phyloP scores from a whole-genome alignment of 1,284 basidiomycete genomes.

The Trichosporon inkin region DNA sequence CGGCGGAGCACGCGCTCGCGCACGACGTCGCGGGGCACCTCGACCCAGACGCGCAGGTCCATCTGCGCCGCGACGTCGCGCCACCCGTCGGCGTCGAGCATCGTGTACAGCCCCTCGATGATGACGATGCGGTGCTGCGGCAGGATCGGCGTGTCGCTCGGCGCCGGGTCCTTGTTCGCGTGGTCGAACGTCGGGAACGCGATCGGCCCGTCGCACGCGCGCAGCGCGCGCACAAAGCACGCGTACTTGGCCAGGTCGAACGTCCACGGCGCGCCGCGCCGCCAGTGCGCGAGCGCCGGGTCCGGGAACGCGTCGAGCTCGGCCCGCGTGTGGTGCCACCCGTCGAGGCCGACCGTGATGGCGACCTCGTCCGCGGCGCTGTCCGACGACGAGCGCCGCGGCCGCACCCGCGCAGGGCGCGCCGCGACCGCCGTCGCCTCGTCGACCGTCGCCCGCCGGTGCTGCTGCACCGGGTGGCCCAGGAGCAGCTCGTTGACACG shows the following conservation, averaged over 20 bases:
- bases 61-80: constrained; percentile 60
- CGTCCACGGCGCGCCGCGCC: constrained; percentile 55
- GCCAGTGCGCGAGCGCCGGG: constrained; percentile 65
- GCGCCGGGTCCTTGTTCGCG: constrained; percentile 53
- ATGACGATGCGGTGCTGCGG: constrained; percentile 68
- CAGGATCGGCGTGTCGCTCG: constrained; percentile 55
- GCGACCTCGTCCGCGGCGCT: constrained; percentile 28
- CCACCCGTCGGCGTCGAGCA: constrained; percentile 72
- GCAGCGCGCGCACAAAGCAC: constrained; percentile 61
- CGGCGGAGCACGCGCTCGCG: constrained; percentile 60
- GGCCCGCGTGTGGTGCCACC: constrained; percentile 53
- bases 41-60: constrained; percentile 75
- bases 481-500: constrained; percentile 40
- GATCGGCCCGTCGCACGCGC: constrained; percentile 53
- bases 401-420: neutral
- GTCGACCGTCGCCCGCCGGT: neutral
- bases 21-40: constrained; percentile 61
- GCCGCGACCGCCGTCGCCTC: constrained; percentile 14
- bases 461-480: constrained; percentile 5
- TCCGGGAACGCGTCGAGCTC: constrained; percentile 53
- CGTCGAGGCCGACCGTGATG: constrained; percentile 54
- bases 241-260: constrained; percentile 58
- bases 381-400: neutral
- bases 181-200: constrained; percentile 53
- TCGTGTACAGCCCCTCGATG: constrained; percentile 78